A percentile compares a stretch with the other conserved stretches of the same genome.
Evolutionary conservation across 2,329 filamentous ascomycete genomes (phyloP).

Genomic region (Tolypocladium tropicale): DNA sequence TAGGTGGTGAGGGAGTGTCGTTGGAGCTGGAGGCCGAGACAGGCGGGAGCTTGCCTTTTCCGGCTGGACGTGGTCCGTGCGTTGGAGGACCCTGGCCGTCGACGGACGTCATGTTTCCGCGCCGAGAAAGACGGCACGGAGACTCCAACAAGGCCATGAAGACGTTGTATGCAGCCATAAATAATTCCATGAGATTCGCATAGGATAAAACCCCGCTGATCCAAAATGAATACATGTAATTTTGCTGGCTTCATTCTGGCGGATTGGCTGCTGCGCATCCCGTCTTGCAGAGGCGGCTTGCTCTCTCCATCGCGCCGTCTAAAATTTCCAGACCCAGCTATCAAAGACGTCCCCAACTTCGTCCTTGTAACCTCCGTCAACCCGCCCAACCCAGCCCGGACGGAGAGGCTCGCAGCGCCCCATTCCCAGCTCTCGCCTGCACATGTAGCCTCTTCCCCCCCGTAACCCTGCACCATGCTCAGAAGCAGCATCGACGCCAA

Average conservation of each 20-base stretch:
- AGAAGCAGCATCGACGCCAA: constrained; percentile 27
- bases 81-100: not conserved
- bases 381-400: not conserved
- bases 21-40: not conserved
- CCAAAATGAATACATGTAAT: no score
- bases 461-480: constrained; percentile 16
- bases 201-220: no score
- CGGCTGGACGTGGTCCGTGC: not conserved
- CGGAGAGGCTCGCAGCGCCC: not conserved
- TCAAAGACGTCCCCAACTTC: not conserved
- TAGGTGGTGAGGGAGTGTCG: no score
- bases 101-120: not conserved
- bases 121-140: not conserved
- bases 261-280: no score
- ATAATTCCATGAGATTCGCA: no score
- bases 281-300: no score
- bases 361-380: not conserved
- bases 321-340: not conserved
- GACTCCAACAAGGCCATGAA: not conserved
- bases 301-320: not conserved
- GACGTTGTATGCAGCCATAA: no score
- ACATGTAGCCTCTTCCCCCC: not conserved
- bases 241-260: no score
- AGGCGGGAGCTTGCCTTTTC: not conserved
- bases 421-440: not conserved